A percentile compares a stretch with the other conserved stretches of the same genome.
phyloP scores from a whole-genome alignment of 2,329 filamentous ascomycete genomes.

The Cladosporium cucumerinum region DNA sequence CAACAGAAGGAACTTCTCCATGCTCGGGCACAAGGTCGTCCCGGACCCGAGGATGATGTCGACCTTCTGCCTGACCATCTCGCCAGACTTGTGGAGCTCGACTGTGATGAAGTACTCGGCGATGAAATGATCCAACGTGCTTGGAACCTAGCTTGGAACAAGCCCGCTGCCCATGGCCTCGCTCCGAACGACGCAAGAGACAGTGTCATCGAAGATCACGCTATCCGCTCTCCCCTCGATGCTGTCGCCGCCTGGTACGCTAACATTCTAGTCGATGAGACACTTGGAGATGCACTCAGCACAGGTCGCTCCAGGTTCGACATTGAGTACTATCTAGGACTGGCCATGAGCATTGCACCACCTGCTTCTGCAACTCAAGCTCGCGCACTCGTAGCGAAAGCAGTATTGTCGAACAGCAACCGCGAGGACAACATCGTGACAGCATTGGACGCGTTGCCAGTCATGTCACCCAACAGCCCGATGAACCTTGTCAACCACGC shows the following conservation, averaged over 20 bases:
- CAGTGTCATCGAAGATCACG: conserved; percentile 76
- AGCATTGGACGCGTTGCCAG: conserved; percentile 53
- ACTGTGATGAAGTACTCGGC: conserved; percentile 78
- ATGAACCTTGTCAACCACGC: conserved; percentile 52
- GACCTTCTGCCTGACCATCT: conserved; percentile 75
- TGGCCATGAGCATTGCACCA: conserved; percentile 72
- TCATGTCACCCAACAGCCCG: conserved; percentile 30
- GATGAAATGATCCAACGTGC: conserved; percentile 76
- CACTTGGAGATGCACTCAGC: conserved; percentile 57
- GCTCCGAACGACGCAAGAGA: conserved; percentile 71
- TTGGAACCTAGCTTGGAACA: conserved; percentile 86
- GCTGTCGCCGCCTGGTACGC: conserved; percentile 92
- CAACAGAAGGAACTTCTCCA: conserved; percentile 47
- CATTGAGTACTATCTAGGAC: conserved; percentile 54
- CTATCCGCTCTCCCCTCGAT: conserved; percentile 82
- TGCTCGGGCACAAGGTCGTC: conserved; percentile 25
- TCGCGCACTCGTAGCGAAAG: conserved; percentile 57
- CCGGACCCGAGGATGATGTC: conserved; percentile 39
- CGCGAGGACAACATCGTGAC: conserved; percentile 51
- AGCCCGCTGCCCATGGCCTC: conserved; percentile 66
- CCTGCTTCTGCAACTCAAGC: conserved; percentile 69
- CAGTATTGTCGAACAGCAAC: conserved; percentile 54
- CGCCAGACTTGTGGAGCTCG: conserved; percentile 68
- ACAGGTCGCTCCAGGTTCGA: conserved; percentile 42
- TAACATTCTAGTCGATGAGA: conserved; percentile 66